Base-by-base conservation (phyloP, 2,329 filamentous ascomycete species). In the Cylindrodendrum hubeiense region DNA sequence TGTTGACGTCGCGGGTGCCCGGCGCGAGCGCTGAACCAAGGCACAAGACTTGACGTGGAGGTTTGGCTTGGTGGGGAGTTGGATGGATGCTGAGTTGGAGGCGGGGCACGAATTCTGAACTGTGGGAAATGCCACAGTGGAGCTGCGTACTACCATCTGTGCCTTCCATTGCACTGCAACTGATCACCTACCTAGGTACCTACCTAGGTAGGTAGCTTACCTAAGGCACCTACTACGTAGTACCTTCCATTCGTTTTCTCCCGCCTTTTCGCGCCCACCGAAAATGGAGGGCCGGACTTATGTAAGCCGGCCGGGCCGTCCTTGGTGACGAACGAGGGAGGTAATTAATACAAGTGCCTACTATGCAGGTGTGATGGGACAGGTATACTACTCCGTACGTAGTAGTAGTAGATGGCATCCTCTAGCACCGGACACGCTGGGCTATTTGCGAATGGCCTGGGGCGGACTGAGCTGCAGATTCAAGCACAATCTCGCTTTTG, bases 1-100 rank as follows among this genome's bases (percentile, higher is more conserved):
- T 17, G 28, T 10, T 39, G 37, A 28, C 17, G 52, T 55, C 22
- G 52, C 17, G 12, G 10, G 50, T 56, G 50, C 59, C 33, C 15
- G 59, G 59, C 51, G 59, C 43, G 43, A 41, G 24, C 12, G 51
- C 41, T 52, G 30, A 39, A 60, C 28, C 57, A 60, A 39, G 39
- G 39, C 57, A 60, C 57, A 34, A 47, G 57, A 39, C 72, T 74
- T 68, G 65, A 73, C 71, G 72, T 74, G 72, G 72, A 74, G 72
- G 72, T 74, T 73, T 71, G 65, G 72, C 67, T 63, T 60, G 60
- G 65, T 57, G 64, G 72, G 71, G 72, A 72, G 60, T 66, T 63
- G 63, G 65, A 55, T 63, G 62, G 65, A 52, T 43, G 67, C 46
- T 63, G 60, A 68, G 67, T 51, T 56, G 55, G 64, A 60, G 70